phyloP scores from a whole-genome alignment of 2,329 filamentous ascomycete genomes.

The Aspergillus pseudoglaucus region DNA sequence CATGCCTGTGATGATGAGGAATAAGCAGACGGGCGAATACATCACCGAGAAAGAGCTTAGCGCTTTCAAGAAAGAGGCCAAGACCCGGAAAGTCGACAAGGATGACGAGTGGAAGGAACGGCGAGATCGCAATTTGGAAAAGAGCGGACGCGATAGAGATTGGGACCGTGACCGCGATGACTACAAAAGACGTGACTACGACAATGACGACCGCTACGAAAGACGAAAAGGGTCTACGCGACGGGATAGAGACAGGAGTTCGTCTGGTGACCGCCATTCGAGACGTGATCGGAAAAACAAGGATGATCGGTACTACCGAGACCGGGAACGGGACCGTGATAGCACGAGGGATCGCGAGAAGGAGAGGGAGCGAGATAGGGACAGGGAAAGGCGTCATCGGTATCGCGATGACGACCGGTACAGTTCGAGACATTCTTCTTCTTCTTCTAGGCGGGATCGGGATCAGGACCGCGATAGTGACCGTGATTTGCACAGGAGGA shows the following conservation, averaged over 20 bases:
- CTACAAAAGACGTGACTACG: conserved; percentile 28
- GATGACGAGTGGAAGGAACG: conserved; percentile 41
- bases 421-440: conserved; percentile 27
- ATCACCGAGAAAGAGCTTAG: conserved; percentile 58
- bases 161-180: conserved; percentile 22
- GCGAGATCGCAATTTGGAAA: conserved; percentile 39
- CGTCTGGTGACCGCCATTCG: conserved; percentile 29
- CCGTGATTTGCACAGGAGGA: conserved; percentile 24
- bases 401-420: conserved; percentile 28
- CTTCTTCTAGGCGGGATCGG: conserved; percentile 23
- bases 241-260: conserved; percentile 32
- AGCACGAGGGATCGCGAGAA: conserved; percentile 15
- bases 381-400: conserved; percentile 25
- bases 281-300: conserved; percentile 24
- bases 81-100: conserved; percentile 36
- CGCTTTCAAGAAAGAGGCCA: conserved; percentile 44
- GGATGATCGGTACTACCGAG: conserved; percentile 30
- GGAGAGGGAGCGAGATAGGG: conserved; percentile 19
- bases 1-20: conserved; percentile 55
- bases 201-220: conserved; percentile 27
- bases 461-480: conserved; percentile 23
- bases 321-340: conserved; percentile 21
- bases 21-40: conserved; percentile 56
- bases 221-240: conserved; percentile 33
- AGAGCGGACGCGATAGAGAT: conserved; percentile 30